phyloP scores from a whole-genome alignment of 768 basidiomycete species.

The Mycena amicta region DNA sequence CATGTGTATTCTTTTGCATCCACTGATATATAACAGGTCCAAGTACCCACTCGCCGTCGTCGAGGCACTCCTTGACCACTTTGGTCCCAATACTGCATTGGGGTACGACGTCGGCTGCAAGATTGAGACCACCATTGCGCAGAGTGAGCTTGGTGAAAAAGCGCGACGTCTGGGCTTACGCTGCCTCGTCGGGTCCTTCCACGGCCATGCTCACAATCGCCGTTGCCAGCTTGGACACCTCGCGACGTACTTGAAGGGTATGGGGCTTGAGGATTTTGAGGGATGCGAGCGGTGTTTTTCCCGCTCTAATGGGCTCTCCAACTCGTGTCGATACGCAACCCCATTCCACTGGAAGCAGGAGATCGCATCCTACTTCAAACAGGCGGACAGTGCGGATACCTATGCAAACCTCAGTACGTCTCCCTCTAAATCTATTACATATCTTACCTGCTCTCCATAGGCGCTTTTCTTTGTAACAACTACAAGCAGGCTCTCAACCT shows the following conservation, averaged over 20 bases:
- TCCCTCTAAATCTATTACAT: slow-evolving; percentile 4
- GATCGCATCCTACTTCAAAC: background rate
- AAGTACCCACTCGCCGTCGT: slow-evolving; percentile 17
- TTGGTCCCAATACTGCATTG: background rate
- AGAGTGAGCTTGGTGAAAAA: background rate
- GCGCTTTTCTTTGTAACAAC: slow-evolving; percentile 3
- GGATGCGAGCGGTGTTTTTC: slow-evolving; percentile 18
- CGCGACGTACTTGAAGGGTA: slow-evolving; percentile 11
- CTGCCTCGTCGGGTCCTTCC: slow-evolving; percentile 7
- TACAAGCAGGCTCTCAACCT: slow-evolving; percentile 2
- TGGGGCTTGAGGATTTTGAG: slow-evolving; percentile 19
- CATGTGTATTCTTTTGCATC: background rate
- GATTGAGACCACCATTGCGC: slow-evolving; percentile 12
- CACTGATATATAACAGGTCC: background rate
- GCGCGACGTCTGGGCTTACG: background rate
- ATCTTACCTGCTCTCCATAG: background rate
- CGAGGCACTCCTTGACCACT: slow-evolving; percentile 1
- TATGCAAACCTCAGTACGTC: slow-evolving; percentile 13
- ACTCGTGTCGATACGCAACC: slow-evolving; percentile 6
- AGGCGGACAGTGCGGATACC: slow-evolving; percentile 6
- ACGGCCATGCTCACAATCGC: slow-evolving; percentile 18
- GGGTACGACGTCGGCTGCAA: slow-evolving; percentile 24
- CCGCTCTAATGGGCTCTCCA: slow-evolving; percentile 7
- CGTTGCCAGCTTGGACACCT: slow-evolving; percentile 16
- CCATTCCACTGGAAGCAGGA: slow-evolving; percentile 11